Conservation (phyloP, 371 early-diverging fungal species). For the Apophysomyces sp. region DNA sequence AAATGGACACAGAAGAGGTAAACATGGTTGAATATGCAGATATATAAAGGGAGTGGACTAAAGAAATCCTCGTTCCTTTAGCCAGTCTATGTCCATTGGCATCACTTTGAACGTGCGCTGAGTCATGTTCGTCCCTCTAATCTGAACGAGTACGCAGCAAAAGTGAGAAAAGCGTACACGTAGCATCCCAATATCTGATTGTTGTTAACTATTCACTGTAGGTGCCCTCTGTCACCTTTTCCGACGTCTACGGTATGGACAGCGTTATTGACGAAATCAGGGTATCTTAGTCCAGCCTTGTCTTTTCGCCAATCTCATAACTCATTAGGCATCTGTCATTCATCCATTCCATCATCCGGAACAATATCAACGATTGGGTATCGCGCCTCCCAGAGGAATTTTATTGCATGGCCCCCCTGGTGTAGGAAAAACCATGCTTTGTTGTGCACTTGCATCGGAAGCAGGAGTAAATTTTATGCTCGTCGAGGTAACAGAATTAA, state of each 20-base stretch:
- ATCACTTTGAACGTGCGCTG: slow-evolving; percentile 50
- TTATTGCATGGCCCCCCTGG: slow-evolving; percentile 99
- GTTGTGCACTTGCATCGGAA: slow-evolving; percentile 93
- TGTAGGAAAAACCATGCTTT: slow-evolving; percentile 98
- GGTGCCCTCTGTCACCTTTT: slow-evolving; percentile 61
- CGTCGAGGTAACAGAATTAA: slow-evolving; percentile 58
- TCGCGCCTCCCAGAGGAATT: slow-evolving; percentile 94
- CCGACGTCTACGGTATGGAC: slow-evolving; percentile 69
- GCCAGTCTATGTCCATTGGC: background rate
- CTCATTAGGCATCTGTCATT: slow-evolving; percentile 51
- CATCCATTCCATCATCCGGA: slow-evolving; percentile 87
- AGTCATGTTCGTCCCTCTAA: slow-evolving; percentile 57
- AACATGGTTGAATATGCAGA: no score
- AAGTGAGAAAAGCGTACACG: slow-evolving; percentile 21
- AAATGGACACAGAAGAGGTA: background rate
- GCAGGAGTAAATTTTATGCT: slow-evolving; percentile 73
- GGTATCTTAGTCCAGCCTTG: slow-evolving; percentile 19
- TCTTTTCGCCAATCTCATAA: background rate
- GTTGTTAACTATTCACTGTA: slow-evolving; percentile 8
- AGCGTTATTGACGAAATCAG: slow-evolving; percentile 60
- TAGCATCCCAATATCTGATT: no score
- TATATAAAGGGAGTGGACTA: no score
- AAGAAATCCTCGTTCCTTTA: background rate
- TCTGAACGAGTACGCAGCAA: slow-evolving; percentile 53
- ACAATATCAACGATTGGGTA: slow-evolving; percentile 82